Conservation (phyloP, 2,329 filamentous ascomycete species). For the Onygenales sp. region DNA sequence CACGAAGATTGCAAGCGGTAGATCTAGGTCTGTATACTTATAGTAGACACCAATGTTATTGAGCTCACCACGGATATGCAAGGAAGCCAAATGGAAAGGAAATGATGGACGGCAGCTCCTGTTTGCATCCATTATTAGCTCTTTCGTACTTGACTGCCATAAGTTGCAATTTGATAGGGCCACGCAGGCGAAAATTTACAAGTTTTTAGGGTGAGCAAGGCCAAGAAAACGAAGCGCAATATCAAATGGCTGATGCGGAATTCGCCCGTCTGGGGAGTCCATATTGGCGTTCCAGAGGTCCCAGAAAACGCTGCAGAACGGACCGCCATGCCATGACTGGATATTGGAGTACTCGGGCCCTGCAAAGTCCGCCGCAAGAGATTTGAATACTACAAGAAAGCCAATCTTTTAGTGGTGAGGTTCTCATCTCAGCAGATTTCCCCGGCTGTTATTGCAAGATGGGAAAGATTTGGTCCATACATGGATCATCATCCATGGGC, state of each 20-base stretch:
- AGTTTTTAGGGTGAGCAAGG: neutral
- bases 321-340: neutral
- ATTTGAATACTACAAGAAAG: neutral
- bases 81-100: neutral
- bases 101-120: neutral
- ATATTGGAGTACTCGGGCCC: neutral
- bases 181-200: neutral
- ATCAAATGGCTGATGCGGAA: neutral
- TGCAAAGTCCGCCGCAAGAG: neutral
- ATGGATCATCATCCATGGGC: neutral
- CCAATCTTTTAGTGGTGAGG: neutral
- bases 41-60: neutral
- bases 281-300: neutral
- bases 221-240: neutral
- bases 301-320: neutral
- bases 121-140: neutral
- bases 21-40: neutral
- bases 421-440: neutral
- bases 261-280: neutral
- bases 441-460: neutral
- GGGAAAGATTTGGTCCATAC: neutral
- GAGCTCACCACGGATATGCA: neutral
- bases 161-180: neutral
- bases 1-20: neutral
- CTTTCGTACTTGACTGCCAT: neutral